Percentiles rank a stretch among this genome's conserved stretches.
These are phyloP conservation scores for Harrya chromipes DNA, from an alignment of 768 basidiomycete genomes.

Conservation along the genomic window DNA sequence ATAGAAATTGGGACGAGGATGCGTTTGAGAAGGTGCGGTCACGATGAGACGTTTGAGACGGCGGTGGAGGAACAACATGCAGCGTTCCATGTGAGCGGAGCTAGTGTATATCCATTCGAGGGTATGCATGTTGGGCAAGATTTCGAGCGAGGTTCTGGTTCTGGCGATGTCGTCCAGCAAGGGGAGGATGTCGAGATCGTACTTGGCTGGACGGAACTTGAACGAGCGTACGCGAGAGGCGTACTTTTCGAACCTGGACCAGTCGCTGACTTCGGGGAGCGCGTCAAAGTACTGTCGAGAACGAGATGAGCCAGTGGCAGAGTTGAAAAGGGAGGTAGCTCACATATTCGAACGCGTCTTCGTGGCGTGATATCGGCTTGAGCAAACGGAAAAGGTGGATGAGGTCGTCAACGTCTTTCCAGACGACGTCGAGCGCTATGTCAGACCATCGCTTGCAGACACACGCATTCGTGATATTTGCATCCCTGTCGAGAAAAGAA, in stretches of 20 bases:
- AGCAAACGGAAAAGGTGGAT: slow-evolving; percentile 46
- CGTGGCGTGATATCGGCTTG: slow-evolving; percentile 37
- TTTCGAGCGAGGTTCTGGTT: slow-evolving; percentile 48
- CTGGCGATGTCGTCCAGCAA: slow-evolving; percentile 52
- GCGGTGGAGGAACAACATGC: slow-evolving; percentile 57
- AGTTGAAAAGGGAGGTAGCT: not conserved
- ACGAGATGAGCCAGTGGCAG: not conserved
- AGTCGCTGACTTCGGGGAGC: slow-evolving; percentile 46
- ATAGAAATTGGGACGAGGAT: slow-evolving; percentile 23
- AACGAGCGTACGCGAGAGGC: slow-evolving; percentile 46
- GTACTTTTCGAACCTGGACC: slow-evolving; percentile 55
- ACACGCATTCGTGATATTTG: slow-evolving; percentile 44
- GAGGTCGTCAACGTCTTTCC: slow-evolving; percentile 51
- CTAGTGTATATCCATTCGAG: slow-evolving; percentile 44
- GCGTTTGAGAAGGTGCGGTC: slow-evolving; percentile 25
- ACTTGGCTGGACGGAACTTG: slow-evolving; percentile 11
- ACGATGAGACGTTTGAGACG: slow-evolving; percentile 41
- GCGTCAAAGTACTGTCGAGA: slow-evolving; percentile 38
- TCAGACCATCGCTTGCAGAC: slow-evolving; percentile 62
- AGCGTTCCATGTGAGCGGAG: slow-evolving; percentile 31
- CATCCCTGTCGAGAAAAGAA: slow-evolving; percentile 38
- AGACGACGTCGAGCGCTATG: slow-evolving; percentile 53
- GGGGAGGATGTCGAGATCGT: slow-evolving; percentile 14
- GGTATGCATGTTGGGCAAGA: slow-evolving; percentile 53
- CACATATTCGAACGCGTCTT: slow-evolving; percentile 23